Evolutionary conservation across 192 early-diverging fungal species (phyloP), one percentile per base, ranked within the genome.

Genomic region (Obelidium mucronatum): DNA sequence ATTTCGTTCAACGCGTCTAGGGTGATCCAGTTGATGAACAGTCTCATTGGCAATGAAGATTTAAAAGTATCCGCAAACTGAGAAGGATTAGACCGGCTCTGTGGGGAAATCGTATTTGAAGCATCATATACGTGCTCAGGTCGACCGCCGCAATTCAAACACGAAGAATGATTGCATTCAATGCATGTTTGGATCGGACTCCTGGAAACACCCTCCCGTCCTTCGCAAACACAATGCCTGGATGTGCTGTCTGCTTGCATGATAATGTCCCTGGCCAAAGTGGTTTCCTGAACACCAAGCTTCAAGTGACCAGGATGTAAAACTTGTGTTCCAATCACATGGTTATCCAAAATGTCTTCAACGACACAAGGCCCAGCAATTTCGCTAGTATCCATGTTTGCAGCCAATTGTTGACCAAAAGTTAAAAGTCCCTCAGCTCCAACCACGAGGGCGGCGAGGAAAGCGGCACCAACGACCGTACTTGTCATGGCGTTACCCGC

Each of bases 401-500:
- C 48, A 13, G 17, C 28, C 28, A 68, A 30, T 51, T 68, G 30
- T n/a, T 48, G 13, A 17, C 44, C 44, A 28, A 48, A 59, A 19
- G 56, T 35, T 1, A 62, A 8, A 5, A 74, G 31, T 19, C 72
- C 72, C 19, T 60, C 26, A 34, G 40, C 22, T 19, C 69, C 77
- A 15, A 81, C 60, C 13, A 74, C 54, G n/a, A 85, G 36, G 3
- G 84, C 84, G 19, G 79, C 61, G 28, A 85, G 39, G 40, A 85
- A 83, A 52, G 72, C 73, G 31, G 81, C 68, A 1, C 81, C 81
- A 44, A 85, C 81, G 34, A 85, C 84, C 22, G 84, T 85, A 36
- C 77, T 81, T 2, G 84, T 72, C 84, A 85, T 85, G 63, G 84
- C 84, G 64, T 85, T 85, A 2, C 84, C 84, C 22, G 84, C 84